Base-by-base conservation (phyloP, 2,329 filamentous ascomycete genomes). In the Fonsecaea pedrosoi region DNA sequence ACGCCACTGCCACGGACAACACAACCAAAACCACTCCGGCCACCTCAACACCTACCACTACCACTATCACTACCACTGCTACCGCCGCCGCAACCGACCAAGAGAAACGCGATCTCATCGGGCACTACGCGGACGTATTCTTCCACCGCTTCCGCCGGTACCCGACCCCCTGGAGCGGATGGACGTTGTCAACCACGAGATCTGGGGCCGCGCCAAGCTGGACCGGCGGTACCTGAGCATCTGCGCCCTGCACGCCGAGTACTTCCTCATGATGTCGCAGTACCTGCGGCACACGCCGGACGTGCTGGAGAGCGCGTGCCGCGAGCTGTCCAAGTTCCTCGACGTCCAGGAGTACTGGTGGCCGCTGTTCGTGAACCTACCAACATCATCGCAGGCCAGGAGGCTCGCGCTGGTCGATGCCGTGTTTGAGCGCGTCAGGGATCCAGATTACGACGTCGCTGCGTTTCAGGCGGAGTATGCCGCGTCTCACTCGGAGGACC, bases 171-270 rank as follows among this genome's bases (percentile, higher is more conserved):
- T n/a, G 15, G 40, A 42, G 13, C 56, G 56, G 2, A 59, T 59
- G 56, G 32, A 59, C 12, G n/a, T 42, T 4, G 2, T 59, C 9
- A 59, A 32, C 38, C 32, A 15, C 2, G 56, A 59, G 25, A 30
- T 59, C 18, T 25, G n/a, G 38, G 15, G 8, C n/a, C 56, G 38
- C 13, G 56, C 56, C 12, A 18, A 7, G 12, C n/a, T 42, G 5
- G 13, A 18, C 21, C 25, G 8, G 21, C 38, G 18, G 15, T 59
- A 59, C 37, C 30, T n/a, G 8, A 40, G 42, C 38, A 25, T 59
- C 32, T 4, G 38, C 13, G 15, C 37, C 38, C n/a, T 59, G 12
- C 56, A 59, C 38, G 18, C 37, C n/a, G 56, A 59, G 13, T 59
- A 42, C 25, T 34, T 25, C 12, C 21, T 48, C 18, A 30, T 42